phyloP scores from a whole-genome alignment of 1,139 yeast species.

The Debaryomycetaceae sp. region DNA sequence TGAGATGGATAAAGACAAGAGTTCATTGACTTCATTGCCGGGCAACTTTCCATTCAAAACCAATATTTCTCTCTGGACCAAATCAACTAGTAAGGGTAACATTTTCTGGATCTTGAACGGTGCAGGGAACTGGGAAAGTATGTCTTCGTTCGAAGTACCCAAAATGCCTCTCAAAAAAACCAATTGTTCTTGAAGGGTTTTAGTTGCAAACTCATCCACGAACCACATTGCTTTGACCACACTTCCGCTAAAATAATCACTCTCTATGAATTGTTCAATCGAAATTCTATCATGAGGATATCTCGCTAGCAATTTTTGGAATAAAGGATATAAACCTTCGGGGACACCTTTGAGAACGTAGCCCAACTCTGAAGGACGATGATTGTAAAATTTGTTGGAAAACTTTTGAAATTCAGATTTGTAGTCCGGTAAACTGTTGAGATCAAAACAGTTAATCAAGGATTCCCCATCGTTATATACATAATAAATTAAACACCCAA shows the following conservation, averaged over 20 bases:
- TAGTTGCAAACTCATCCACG: slow-evolving; percentile 81
- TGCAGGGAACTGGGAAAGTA: slow-evolving; percentile 68
- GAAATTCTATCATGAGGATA: slow-evolving; percentile 42
- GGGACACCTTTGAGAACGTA: slow-evolving; percentile 45
- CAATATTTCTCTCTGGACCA: slow-evolving; percentile 33
- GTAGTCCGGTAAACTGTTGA: slow-evolving; percentile 46
- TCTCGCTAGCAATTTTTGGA: slow-evolving; percentile 40
- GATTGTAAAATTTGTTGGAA: slow-evolving; percentile 39
- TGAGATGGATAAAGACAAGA: slow-evolving; percentile 54
- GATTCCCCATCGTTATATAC: slow-evolving; percentile 52
- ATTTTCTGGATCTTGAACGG: slow-evolving; percentile 68
- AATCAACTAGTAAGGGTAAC: slow-evolving; percentile 61
- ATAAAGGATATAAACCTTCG: slow-evolving; percentile 24
- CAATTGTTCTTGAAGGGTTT: slow-evolving; percentile 62
- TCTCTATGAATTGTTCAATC: slow-evolving; percentile 50
- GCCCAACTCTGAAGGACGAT: slow-evolving; percentile 43
- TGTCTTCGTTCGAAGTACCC: slow-evolving; percentile 19
- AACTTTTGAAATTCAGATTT: slow-evolving; percentile 44
- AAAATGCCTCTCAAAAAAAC: slow-evolving; percentile 64
- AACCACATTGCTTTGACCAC: slow-evolving; percentile 78
- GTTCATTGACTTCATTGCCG: slow-evolving; percentile 20
- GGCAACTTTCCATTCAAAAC: slow-evolving; percentile 15
- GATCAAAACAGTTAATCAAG: slow-evolving; percentile 46
- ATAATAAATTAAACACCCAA: slow-evolving; percentile 72
- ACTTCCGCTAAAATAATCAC: slow-evolving; percentile 71